Percentiles rank a stretch among this genome's conserved stretches.
Evolutionary conservation across 225 moss, liverwort and hornwort species (phyloP).

Genomic region (Sphagnum tenellum): DNA sequence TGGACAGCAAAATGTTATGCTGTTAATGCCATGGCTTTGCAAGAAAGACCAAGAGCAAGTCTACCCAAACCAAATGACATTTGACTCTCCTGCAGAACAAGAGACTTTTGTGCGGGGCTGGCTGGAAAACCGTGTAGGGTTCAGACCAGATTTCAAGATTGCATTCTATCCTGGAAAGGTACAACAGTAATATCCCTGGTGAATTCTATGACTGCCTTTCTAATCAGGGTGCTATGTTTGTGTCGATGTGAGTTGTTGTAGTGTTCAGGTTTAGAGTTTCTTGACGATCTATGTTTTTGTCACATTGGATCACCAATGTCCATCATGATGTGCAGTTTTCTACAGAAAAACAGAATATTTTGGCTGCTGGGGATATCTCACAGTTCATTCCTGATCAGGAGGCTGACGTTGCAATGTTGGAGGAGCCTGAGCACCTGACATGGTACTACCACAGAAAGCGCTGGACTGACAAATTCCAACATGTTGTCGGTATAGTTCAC

Average conservation of each 20-base stretch:
- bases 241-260: no score
- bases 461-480: slow-evolving; percentile 92
- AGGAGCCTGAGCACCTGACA: slow-evolving; percentile 91
- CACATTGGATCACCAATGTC: not conserved
- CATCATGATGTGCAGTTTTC: slow-evolving; percentile 54
- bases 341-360: slow-evolving; percentile 69
- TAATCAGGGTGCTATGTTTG: no score
- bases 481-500: slow-evolving; percentile 90
- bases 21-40: slow-evolving; percentile 88
- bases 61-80: slow-evolving; percentile 77
- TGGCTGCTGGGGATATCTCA: slow-evolving; percentile 85
- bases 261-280: no score
- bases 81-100: slow-evolving; percentile 71
- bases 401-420: slow-evolving; percentile 85
- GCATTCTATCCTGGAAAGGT: slow-evolving; percentile 94
- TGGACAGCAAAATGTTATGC: slow-evolving; percentile 69
- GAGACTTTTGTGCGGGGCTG: slow-evolving; percentile 73
- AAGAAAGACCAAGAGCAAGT: slow-evolving; percentile 85
- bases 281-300: not conserved
- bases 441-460: slow-evolving; percentile 94
- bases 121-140: slow-evolving; percentile 83
- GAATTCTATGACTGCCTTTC: no score
- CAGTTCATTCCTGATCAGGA: slow-evolving; percentile 80
- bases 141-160: slow-evolving; percentile 83
- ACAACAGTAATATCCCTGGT: not conserved